Conservation (phyloP, 768 basidiomycete species). For the Clitopilus passeckerianus region DNA sequence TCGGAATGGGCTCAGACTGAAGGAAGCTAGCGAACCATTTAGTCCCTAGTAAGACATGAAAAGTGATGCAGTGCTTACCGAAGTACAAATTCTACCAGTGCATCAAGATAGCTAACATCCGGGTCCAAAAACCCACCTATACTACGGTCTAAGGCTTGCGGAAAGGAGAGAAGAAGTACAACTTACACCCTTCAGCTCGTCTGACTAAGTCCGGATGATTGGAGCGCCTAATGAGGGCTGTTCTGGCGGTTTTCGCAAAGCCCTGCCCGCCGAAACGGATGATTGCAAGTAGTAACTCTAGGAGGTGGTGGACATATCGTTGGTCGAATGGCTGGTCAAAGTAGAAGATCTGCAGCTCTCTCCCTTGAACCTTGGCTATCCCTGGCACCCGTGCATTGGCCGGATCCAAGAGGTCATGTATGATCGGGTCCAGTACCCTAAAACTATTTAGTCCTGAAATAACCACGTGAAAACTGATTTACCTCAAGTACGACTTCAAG, state of each 20-base stretch:
- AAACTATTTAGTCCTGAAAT: not conserved
- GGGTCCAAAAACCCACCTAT: constrained; percentile 36
- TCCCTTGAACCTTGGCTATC: constrained; percentile 51
- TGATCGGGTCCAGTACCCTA: constrained; percentile 87
- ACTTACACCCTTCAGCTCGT: constrained; percentile 57
- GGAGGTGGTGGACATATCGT: constrained; percentile 60
- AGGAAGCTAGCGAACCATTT: not conserved
- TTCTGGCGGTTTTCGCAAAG: constrained; percentile 70
- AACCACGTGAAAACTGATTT: constrained; percentile 6
- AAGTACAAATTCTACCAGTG: constrained; percentile 66
- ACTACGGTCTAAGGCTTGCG: not conserved
- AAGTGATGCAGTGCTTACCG: constrained; percentile 39
- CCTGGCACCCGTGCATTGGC: constrained; percentile 48
- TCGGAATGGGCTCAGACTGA: not conserved
- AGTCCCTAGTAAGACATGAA: not conserved
- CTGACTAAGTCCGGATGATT: constrained; percentile 57
- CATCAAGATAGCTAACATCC: constrained; percentile 72
- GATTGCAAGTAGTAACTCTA: constrained; percentile 74
- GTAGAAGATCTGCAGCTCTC: constrained; percentile 58
- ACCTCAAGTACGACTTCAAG: constrained; percentile 89
- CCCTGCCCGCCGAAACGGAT: constrained; percentile 89
- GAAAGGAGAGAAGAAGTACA: constrained; percentile 4
- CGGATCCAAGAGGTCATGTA: constrained; percentile 74
- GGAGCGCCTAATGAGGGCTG: constrained; percentile 59
- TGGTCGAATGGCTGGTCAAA: constrained; percentile 82